phyloP scores from a whole-genome alignment of 495 filamentous ascomycete species.

The Delitschia confertaspora region DNA sequence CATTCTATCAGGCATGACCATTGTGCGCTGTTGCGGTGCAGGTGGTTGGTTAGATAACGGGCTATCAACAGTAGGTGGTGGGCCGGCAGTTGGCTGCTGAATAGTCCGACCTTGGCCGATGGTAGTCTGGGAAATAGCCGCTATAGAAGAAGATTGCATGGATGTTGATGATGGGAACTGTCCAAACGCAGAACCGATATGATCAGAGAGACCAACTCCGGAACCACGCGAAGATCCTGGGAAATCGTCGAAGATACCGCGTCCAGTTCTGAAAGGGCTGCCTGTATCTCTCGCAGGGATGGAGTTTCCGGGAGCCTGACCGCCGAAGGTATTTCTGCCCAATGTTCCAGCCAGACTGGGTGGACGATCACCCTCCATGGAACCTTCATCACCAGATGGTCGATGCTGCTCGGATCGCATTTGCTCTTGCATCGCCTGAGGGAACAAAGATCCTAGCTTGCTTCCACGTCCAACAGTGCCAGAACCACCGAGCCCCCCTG shows the following conservation, averaged over 20 bases:
- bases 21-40: conserved; percentile 66
- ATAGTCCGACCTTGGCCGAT: conserved; percentile 13
- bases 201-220: conserved; percentile 21
- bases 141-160: conserved; percentile 14
- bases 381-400: conserved; percentile 46
- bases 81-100: conserved; percentile 16
- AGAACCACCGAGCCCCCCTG: conserved; percentile 47
- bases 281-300: conserved; percentile 46
- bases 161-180: conserved; percentile 16
- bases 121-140: conserved; percentile 6
- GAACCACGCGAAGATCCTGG: conserved; percentile 43
- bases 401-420: conserved; percentile 50
- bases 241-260: conserved; percentile 49
- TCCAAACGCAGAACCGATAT: conserved; percentile 9
- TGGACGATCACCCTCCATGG: conserved; percentile 21
- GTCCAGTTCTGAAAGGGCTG: conserved; percentile 50
- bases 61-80: conserved; percentile 28
- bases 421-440: conserved; percentile 79
- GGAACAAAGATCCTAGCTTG: conserved; percentile 82
- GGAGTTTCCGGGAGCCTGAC: conserved; percentile 46
- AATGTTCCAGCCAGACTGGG: conserved; percentile 32
- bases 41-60: conserved; percentile 49
- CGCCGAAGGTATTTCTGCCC: conserved; percentile 41
- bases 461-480: conserved; percentile 61
- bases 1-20: conserved; percentile 99